Conservation (phyloP, 2,329 filamentous ascomycete genomes). For the Chaetomium sp. region DNA sequence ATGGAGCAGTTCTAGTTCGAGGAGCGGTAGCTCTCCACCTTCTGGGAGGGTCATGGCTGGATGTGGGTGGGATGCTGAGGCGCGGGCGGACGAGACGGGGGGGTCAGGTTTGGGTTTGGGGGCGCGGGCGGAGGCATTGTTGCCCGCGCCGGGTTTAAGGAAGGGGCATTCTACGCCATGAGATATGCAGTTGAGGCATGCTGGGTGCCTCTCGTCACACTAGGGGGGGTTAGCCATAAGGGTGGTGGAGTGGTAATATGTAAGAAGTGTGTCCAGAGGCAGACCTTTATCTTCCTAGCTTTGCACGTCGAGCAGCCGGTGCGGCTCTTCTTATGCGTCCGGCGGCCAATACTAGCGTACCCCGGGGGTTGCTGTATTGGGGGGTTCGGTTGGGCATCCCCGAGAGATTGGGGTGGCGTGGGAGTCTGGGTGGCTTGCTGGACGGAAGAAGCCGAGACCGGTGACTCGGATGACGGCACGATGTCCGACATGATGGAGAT, state of each 20-base stretch:
- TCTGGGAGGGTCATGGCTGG: slow-evolving; percentile 10
- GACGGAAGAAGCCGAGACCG: slow-evolving; percentile 16
- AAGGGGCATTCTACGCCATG: slow-evolving; percentile 46
- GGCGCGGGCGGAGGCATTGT: neutral
- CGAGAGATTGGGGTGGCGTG: neutral
- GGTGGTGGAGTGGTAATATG: neutral
- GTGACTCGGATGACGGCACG: slow-evolving; percentile 3
- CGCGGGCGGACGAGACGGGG: slow-evolving; percentile 7
- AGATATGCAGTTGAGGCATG: slow-evolving; percentile 46
- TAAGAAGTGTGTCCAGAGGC: neutral
- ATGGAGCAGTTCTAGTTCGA: slow-evolving; percentile 56
- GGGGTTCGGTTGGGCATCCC: neutral
- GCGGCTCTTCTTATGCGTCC: slow-evolving; percentile 40
- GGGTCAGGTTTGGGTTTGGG: slow-evolving; percentile 19
- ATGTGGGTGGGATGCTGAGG: neutral
- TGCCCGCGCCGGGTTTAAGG: slow-evolving; percentile 22
- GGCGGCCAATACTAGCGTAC: slow-evolving; percentile 18
- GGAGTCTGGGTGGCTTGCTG: slow-evolving; percentile 2
- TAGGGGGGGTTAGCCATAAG: slow-evolving; percentile 25
- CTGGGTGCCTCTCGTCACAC: slow-evolving; percentile 46
- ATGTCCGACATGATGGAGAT: slow-evolving; percentile 12
- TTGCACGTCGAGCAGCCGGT: slow-evolving; percentile 46
- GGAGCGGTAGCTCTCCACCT: slow-evolving; percentile 40
- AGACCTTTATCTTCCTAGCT: slow-evolving; percentile 46
- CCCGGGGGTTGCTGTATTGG: slow-evolving; percentile 16